Evolutionary conservation across 2,329 filamentous ascomycete genomes (phyloP), one percentile per base, ranked within the genome.

Genomic region (Teratosphaeria epicoccoides): DNA sequence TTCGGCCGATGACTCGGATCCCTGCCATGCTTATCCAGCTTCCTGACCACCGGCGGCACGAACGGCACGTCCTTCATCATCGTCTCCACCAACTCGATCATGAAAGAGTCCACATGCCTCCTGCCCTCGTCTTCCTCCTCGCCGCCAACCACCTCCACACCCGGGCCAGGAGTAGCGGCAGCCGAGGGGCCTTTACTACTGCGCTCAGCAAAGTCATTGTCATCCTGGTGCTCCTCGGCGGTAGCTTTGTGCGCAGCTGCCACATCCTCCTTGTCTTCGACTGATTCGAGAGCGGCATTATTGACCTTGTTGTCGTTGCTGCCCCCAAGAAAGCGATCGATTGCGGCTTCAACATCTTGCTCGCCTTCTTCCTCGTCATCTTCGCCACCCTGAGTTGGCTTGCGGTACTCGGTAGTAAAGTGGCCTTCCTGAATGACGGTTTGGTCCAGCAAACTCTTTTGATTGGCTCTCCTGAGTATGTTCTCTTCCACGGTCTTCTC

Each of bases 401-500:
- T 47, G 44, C 61, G 56, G 67, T 95, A 90, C 63, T 98, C 93
- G 0, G 93, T 98, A 0, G 91, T 98, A 68, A 98, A 98, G 59
- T 91, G 89, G 56, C 93, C 93, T 67, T 97, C 93, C 66, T 98
- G 94, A 59, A 98, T 98, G 52, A 98, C 90, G 6, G 98, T 88
- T 57, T 98, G 93, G 63, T 98, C 93, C 0, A 98, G 79, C 81
- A 98, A 89, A 61, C 94, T 87, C 73, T 98, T 98, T 70, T 98
- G 93, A 49, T 93, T 94, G 11, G 89, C 89, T 65, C 97, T 97
- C 57, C 91, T 87, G 37, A 98, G 75, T 55, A 98, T 98, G 64
- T 98, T 98, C 63, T 91, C 91, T 69, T 98, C 93, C 54, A 98
- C 97, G 0, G 93, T 98, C 62, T 74, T 73, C 58, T 77, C 74